These are phyloP conservation scores for Cardamine resedifolia DNA, from an alignment of 345 rosid genomes.

Conservation along the genomic window DNA sequence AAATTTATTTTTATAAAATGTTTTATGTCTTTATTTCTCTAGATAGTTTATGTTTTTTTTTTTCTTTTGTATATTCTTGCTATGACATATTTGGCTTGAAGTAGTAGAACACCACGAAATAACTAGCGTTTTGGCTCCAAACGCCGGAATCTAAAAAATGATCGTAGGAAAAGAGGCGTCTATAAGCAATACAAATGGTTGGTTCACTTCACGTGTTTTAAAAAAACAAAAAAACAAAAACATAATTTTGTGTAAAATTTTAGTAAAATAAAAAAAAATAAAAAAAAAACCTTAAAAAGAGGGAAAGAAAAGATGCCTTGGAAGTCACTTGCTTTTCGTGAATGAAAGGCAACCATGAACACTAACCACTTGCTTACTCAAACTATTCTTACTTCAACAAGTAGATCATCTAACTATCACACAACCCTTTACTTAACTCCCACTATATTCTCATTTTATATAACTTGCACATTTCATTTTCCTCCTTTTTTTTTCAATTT, in stretches of 20 bases:
- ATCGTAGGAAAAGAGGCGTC: conserved; percentile 25
- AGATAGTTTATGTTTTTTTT: not conserved
- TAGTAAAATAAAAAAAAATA: not conserved
- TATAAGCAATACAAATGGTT: conserved; percentile 39
- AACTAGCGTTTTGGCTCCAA: conserved; percentile 1
- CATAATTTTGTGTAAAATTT: not conserved
- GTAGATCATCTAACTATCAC: conserved; percentile 45
- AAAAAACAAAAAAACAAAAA: not conserved
- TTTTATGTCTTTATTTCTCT: not conserved
- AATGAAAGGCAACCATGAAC: conserved; percentile 80
- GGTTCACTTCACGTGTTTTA: conserved; percentile 48
- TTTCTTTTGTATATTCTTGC: not conserved
- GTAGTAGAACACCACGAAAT: conserved; percentile 1
- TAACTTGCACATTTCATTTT: conserved; percentile 37
- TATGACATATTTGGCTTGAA: conserved; percentile 13
- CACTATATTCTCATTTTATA: conserved; percentile 36
- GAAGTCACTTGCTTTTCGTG: conserved; percentile 85
- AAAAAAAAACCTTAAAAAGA: conserved; percentile 25
- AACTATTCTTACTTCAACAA: conserved; percentile 71
- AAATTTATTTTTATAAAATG: not conserved
- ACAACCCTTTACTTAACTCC: conserved; percentile 43
- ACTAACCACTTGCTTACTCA: conserved; percentile 85
- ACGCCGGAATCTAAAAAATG: conserved; percentile 11
- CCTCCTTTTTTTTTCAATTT: not conserved
- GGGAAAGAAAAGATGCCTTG: conserved; percentile 51